A percentile compares a stretch with the other conserved stretches of the same genome.
Evolutionary conservation across 768 basidiomycete species (phyloP).

Genomic region (Lentinula sp.): DNA sequence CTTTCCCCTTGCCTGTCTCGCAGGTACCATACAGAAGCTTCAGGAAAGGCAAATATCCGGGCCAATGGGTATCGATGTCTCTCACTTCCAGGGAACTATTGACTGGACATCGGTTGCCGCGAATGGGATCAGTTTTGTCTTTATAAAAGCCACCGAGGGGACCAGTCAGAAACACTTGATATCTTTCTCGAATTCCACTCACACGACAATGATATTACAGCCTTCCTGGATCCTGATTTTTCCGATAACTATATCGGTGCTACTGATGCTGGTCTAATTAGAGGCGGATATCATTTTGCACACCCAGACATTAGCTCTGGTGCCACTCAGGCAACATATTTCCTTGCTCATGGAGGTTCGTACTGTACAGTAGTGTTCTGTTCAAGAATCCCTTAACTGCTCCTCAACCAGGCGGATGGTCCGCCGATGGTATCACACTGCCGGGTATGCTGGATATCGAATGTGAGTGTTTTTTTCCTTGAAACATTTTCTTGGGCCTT

Average conservation of each 20-base stretch:
- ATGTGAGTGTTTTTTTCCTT: constrained; percentile 27
- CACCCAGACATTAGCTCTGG: constrained; percentile 48
- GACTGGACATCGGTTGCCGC: constrained; percentile 47
- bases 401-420: constrained; percentile 39
- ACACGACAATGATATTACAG: constrained; percentile 9
- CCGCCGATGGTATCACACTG: constrained; percentile 50
- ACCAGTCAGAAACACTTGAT: constrained; percentile 29
- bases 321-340: constrained; percentile 53
- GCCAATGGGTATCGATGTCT: constrained; percentile 53
- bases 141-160: constrained; percentile 66
- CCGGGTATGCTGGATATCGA: constrained; percentile 64
- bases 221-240: constrained; percentile 39
- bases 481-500: background rate
- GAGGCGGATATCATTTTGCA: constrained; percentile 59
- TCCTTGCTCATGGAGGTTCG: constrained; percentile 50
- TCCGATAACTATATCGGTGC: constrained; percentile 49
- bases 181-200: background rate
- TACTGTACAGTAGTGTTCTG: background rate
- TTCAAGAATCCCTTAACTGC: background rate
- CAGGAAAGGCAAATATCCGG: constrained; percentile 24
- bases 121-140: constrained; percentile 50
- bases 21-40: constrained; percentile 11
- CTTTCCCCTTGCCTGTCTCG: constrained; percentile 4
- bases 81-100: constrained; percentile 39
- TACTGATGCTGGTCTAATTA: constrained; percentile 48